Evolutionary conservation across 768 basidiomycete genomes (phyloP), one percentile per base, ranked within the genome.

Genomic region (Kwoniella sp.): DNA sequence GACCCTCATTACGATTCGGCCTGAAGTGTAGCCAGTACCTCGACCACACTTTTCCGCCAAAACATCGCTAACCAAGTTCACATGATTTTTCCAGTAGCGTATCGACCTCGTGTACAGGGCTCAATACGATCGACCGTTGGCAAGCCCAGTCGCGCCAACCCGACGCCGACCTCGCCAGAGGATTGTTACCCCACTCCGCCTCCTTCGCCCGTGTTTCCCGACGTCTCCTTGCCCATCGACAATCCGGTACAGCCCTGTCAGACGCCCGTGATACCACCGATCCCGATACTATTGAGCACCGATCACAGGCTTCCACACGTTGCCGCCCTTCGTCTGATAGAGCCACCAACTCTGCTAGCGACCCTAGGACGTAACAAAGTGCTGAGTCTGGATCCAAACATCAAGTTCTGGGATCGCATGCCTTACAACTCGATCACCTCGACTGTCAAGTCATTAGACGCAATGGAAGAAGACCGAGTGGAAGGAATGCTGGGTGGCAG

Each of bases 361-460:
- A 50, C 45, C 3, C 42, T 63, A 0, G 59, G 61, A 19, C 59
- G 62, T 2, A 56, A 51, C 36, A 45, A 56, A 22, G 41, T 56
- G 15, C 48, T 67, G 8, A 31, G 22, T 7, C 32, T 60, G 5
- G 45, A 56, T 28, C 22, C 49, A 14, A 26, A 9, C n/a, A 15
- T 42, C 6, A 28, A 45, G 11, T 29, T 67, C 23, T 59, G 57
- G 61, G 61, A 63, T 31, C 59, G 57, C 28, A 67, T 67, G 65
- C 65, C 65, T 25, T 56, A 59, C 33, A 44, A 58, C 14, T 46
- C 50, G 14, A 38, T 50, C 9, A 46, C 56, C 19, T 48, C 50
- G 12, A 43, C 56, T 8, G 50, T 46, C 10, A 23, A 41, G 15
- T 49, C 52, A 28, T 36, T 46, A 15, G 46, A 53, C 45, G 38